Evolutionary conservation across 202 grass and related monocot genomes (phyloP).

Genomic region (Schoenoplectus tabernaemontani): DNA sequence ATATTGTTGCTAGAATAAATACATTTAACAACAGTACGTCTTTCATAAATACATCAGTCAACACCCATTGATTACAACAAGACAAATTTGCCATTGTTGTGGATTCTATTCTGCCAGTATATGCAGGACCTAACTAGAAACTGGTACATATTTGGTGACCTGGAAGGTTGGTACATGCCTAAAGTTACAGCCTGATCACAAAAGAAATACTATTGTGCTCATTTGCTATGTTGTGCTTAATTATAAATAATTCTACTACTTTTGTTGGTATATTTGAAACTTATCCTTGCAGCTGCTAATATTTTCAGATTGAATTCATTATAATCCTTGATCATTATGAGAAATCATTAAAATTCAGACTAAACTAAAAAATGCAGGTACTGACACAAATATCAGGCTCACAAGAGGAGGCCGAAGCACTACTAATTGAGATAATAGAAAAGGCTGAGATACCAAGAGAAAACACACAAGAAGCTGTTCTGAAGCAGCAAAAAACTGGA

Average conservation of each 20-base stretch:
- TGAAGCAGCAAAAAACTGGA: background rate
- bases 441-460: constrained; percentile 8
- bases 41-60: no score
- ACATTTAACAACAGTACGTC: no score
- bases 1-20: no score
- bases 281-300: background rate
- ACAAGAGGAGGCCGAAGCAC: constrained; percentile 34
- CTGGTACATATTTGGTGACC: background rate
- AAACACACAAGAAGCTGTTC: background rate
- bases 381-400: constrained; percentile 34
- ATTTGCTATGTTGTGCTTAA: background rate
- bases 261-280: background rate
- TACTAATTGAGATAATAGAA: constrained; percentile 37
- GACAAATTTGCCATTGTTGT: no score
- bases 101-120: background rate
- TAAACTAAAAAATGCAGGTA: constrained; percentile 5
- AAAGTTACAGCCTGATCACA: background rate
- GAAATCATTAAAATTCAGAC: background rate
- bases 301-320: background rate
- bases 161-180: background rate
- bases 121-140: no score
- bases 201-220: background rate
- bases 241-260: background rate
- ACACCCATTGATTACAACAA: no score
- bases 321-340: background rate